Evolutionary conservation across 768 basidiomycete species (phyloP).

Genomic region (Auriscalpium vulgare): DNA sequence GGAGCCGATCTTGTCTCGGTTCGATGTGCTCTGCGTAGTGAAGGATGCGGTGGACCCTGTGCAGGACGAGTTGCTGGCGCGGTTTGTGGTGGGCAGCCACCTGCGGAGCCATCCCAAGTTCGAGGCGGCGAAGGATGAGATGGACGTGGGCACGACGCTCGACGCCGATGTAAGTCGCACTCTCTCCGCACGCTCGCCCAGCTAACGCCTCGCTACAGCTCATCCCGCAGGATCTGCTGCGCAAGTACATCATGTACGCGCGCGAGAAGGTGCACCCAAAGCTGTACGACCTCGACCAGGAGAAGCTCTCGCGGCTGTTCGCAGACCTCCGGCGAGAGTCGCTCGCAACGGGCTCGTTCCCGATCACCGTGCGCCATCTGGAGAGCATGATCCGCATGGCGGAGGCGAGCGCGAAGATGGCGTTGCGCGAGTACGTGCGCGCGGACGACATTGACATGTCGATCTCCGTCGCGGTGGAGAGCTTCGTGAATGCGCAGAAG

Average conservation of each 20-base stretch:
- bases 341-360: slow-evolving; percentile 95
- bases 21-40: slow-evolving; percentile 96
- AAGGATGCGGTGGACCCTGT: slow-evolving; percentile 97
- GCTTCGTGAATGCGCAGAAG: slow-evolving; percentile 96
- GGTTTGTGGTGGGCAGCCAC: slow-evolving; percentile 98
- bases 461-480: slow-evolving; percentile 90
- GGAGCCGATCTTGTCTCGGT: slow-evolving; percentile 95
- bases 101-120: slow-evolving; percentile 92
- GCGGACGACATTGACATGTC: slow-evolving; percentile 95
- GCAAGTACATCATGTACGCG: slow-evolving; percentile 99
- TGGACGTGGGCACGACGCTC: slow-evolving; percentile 80
- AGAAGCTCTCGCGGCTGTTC: slow-evolving; percentile 90
- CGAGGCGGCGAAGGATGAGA: slow-evolving; percentile 79
- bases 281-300: slow-evolving; percentile 90
- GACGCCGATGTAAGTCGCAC: slow-evolving; percentile 75
- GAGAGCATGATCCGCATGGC: slow-evolving; percentile 99
- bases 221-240: slow-evolving; percentile 91
- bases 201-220: slow-evolving; percentile 41
- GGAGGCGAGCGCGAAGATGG: slow-evolving; percentile 98
- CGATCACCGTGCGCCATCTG: slow-evolving; percentile 94
- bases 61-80: slow-evolving; percentile 90
- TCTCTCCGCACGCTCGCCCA: background rate
- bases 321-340: slow-evolving; percentile 95
- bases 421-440: slow-evolving; percentile 90
- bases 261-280: slow-evolving; percentile 90